Conservation (phyloP, 2,329 filamentous ascomycete genomes). For the Helotiales sp. region DNA sequence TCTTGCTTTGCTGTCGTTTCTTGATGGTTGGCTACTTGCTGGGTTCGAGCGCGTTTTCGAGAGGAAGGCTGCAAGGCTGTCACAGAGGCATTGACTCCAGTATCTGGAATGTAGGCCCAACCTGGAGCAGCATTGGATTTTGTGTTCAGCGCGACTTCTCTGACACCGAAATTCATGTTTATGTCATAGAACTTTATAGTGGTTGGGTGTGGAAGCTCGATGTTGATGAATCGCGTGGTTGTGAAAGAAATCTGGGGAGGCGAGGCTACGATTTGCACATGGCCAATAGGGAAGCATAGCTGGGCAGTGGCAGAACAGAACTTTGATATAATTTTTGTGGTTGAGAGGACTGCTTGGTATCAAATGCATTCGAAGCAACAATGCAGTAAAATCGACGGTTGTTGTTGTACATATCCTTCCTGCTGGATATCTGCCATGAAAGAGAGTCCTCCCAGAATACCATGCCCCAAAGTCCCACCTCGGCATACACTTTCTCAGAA, state of each 20-base stretch:
- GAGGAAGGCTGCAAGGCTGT: conserved; percentile 50
- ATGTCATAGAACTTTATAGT: conserved; percentile 12
- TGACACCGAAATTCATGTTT: conserved; percentile 74
- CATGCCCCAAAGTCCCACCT: background rate
- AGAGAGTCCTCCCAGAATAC: background rate
- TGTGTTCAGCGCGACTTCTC: conserved; percentile 70
- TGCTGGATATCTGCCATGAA: conserved; percentile 9
- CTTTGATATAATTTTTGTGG: conserved; percentile 11
- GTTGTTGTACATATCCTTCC: conserved; percentile 23
- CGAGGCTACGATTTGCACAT: conserved; percentile 17
- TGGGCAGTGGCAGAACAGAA: background rate
- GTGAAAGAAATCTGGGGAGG: conserved; percentile 5
- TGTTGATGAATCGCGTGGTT: conserved; percentile 3
- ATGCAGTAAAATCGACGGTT: conserved; percentile 19
- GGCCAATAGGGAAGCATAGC: background rate
- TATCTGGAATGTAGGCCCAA: conserved; percentile 90
- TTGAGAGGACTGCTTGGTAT: conserved; percentile 17
- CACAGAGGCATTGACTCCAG: conserved; percentile 57
- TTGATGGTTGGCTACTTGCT: conserved; percentile 52
- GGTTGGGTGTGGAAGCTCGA: conserved; percentile 1
- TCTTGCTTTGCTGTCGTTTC: conserved; percentile 82
- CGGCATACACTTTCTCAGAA: background rate
- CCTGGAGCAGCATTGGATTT: conserved; percentile 74
- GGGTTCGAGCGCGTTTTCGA: conserved; percentile 69
- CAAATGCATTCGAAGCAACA: conserved; percentile 19